A percentile compares a stretch with the other conserved stretches of the same genome.
Evolutionary conservation across 83 land plant species (phyloP).

Genomic region (Diphasiastrum complanatum): DNA sequence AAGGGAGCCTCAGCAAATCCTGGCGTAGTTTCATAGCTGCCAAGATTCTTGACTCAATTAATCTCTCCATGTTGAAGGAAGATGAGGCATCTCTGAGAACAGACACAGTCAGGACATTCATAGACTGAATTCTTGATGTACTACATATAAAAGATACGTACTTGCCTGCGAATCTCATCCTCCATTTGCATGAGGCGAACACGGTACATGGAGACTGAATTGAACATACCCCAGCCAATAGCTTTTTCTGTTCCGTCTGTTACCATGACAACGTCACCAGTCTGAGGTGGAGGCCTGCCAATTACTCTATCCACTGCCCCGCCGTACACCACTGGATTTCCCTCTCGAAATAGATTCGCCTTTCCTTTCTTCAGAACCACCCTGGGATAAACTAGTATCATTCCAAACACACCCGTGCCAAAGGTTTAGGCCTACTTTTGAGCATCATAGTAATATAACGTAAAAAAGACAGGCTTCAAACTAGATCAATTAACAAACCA

Average conservation of each 20-base stretch:
- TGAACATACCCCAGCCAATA: slow-evolving; percentile 93
- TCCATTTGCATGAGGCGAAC: slow-evolving; percentile 90
- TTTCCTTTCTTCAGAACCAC: slow-evolving; percentile 95
- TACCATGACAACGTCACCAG: slow-evolving; percentile 81
- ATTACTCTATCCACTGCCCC: slow-evolving; percentile 86
- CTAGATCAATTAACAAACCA: too few species aligned
- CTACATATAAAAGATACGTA: slow-evolving; percentile 2
- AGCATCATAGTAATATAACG: too few species aligned
- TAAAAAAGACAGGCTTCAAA: too few species aligned
- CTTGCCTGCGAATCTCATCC: slow-evolving; percentile 68
- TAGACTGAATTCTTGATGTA: neutral
- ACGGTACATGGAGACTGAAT: slow-evolving; percentile 86
- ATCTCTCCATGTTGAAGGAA: slow-evolving; percentile 61
- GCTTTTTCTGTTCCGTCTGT: slow-evolving; percentile 78
- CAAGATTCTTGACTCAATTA: slow-evolving; percentile 58
- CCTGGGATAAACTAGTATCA: too few species aligned
- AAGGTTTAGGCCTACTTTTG: too few species aligned
- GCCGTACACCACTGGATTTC: slow-evolving; percentile 95
- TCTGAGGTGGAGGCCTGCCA: slow-evolving; percentile 80
- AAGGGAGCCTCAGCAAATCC: slow-evolving; percentile 54
- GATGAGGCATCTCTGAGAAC: slow-evolving; percentile 58
- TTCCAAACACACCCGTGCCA: too few species aligned
- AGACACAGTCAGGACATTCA: neutral
- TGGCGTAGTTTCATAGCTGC: slow-evolving; percentile 55
- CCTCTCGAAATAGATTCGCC: slow-evolving; percentile 66